phyloP scores from a whole-genome alignment of 148 eudicot genomes.

The Limonium bicolor region DNA sequence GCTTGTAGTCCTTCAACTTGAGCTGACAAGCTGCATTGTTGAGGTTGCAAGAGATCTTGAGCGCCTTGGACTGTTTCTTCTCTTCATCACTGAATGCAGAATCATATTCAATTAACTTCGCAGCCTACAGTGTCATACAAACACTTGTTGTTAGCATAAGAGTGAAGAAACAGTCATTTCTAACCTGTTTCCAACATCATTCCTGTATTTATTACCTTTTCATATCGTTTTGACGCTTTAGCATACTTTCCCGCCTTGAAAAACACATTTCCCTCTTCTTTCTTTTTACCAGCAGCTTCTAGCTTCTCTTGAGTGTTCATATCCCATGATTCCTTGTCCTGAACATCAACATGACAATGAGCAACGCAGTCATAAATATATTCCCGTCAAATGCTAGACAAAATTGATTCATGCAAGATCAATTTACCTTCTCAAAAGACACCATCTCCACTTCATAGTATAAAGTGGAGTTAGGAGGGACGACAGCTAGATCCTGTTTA shows the following conservation, averaged over 20 bases:
- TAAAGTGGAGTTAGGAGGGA: conserved; percentile 76
- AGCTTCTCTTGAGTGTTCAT: conserved; percentile 75
- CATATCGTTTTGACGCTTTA: conserved; percentile 89
- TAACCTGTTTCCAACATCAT: neutral
- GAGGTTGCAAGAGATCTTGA: conserved; percentile 59
- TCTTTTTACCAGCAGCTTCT: conserved; percentile 75
- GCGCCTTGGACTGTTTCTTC: conserved; percentile 46
- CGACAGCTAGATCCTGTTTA: conserved; percentile 65
- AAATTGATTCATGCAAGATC: too few species aligned
- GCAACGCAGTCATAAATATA: too few species aligned
- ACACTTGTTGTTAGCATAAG: neutral
- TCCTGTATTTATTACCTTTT: conserved; percentile 37
- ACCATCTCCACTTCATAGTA: conserved; percentile 64
- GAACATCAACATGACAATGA: too few species aligned
- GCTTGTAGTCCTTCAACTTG: conserved; percentile 63
- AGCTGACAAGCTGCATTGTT: conserved; percentile 85
- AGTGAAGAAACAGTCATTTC: neutral
- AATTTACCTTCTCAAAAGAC: conserved; percentile 68
- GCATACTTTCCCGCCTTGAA: conserved; percentile 77
- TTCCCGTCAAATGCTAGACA: too few species aligned
- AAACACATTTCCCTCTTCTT: conserved; percentile 74
- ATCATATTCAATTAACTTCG: conserved; percentile 58
- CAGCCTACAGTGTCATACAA: conserved; percentile 33
- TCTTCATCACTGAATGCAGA: conserved; percentile 60
- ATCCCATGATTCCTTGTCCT: conserved; percentile 96